A percentile compares a stretch with the other conserved stretches of the same genome.
phyloP scores from a whole-genome alignment of 169 alveolate genomes.

The Eimeria brunetti region DNA sequence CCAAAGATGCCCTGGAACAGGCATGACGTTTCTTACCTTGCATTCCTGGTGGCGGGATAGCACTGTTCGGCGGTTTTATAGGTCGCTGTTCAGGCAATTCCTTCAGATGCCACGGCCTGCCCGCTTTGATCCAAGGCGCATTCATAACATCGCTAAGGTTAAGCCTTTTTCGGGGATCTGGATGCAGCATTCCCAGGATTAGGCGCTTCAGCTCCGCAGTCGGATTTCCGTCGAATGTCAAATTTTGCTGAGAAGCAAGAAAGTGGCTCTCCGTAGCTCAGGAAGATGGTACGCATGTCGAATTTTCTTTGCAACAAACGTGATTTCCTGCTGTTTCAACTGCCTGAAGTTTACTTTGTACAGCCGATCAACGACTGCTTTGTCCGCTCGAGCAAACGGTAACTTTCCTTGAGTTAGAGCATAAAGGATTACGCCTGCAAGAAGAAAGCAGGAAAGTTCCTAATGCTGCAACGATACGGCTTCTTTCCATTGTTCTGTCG shows the following conservation, averaged over 20 bases:
- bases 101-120: constrained; percentile 42
- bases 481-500: not conserved
- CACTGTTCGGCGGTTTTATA: not conserved
- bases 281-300: not conserved
- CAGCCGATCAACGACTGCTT: constrained; percentile 56
- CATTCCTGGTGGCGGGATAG: not conserved
- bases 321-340: not conserved
- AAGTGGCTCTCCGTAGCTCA: not conserved
- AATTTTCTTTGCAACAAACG: not conserved
- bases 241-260: constrained; percentile 29
- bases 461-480: not conserved
- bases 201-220: constrained; percentile 67
- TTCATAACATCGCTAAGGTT: constrained; percentile 74
- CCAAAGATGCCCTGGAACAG: not conserved
- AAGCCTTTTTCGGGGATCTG: constrained; percentile 72
- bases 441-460: not conserved
- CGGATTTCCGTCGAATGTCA: constrained; percentile 50
- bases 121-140: constrained; percentile 73
- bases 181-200: constrained; percentile 70
- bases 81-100: constrained; percentile 7
- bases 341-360: constrained; percentile 18
- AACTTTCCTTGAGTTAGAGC: constrained; percentile 77
- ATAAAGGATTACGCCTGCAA: constrained; percentile 77
- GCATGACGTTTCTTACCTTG: not conserved
- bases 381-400: constrained; percentile 74